phyloP scores from a whole-genome alignment of 169 alveolate genomes.

The Eimeria sp. region DNA sequence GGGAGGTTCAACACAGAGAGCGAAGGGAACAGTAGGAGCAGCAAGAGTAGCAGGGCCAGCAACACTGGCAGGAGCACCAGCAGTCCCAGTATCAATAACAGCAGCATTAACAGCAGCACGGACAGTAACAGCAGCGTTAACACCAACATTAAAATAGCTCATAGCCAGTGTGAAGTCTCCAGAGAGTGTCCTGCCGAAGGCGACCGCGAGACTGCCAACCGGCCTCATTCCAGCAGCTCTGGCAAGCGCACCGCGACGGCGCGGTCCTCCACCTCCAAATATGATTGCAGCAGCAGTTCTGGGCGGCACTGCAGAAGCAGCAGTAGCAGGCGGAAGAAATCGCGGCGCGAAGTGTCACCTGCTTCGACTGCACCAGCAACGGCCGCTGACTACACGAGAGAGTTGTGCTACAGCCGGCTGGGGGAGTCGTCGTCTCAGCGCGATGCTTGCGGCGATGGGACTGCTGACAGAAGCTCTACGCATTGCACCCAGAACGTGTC shows the following conservation, averaged over 20 bases:
- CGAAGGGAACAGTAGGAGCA: not conserved
- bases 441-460: not conserved
- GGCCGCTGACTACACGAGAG: not conserved
- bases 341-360: constrained; percentile 17
- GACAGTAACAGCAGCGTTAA: not conserved
- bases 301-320: constrained; percentile 39
- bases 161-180: not conserved
- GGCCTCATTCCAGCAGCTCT: constrained; percentile 16
- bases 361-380: not conserved
- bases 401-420: not conserved
- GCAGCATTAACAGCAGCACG: not conserved
- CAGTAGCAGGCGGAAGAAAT: constrained; percentile 43
- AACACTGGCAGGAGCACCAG: not conserved
- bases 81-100: not conserved
- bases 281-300: constrained; percentile 33
- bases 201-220: not conserved
- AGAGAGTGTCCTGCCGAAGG: not conserved
- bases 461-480: not conserved
- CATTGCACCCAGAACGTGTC: not conserved
- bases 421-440: constrained; percentile 4
- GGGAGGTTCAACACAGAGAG: not conserved
- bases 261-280: not conserved
- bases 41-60: constrained; percentile 14
- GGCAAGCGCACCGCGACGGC: constrained; percentile 26
- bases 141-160: not conserved